Evolutionary conservation across 2,329 filamentous ascomycete species (phyloP), one percentile per base, ranked within the genome.

Genomic region (Lecanicillium sp.): DNA sequence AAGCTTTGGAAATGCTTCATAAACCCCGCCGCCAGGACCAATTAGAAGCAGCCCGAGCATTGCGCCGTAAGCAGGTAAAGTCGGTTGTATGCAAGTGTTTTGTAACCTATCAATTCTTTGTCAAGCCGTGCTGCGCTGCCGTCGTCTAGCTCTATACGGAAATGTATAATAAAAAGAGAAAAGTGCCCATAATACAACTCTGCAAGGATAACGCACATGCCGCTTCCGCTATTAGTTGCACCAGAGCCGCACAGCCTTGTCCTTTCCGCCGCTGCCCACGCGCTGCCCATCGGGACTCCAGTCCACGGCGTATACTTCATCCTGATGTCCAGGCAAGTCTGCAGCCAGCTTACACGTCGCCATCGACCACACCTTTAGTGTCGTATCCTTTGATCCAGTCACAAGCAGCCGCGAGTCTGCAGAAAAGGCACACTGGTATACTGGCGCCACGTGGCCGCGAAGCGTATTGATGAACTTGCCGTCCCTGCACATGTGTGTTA

Each of bases 301-400:
- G 58, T 97, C 90, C 11, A 96, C 81, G 0, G 89, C 87, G 60
- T 89, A 96, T 1, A 96, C 89, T 59, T 96, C 87, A 53, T 95
- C 90, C 57, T 86, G 77, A 59, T 97, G 90, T 0, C 90, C 88
- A 0, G 89, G 87, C 33, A 97, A 67, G 65, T 96, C 89, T 34
- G 68, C 66, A 3, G 79, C 77, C 42, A 98, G 65, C 62, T 94
- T 95, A 36, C 82, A 84, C 2, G 84, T 87, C 45, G 82, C 73
- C 57, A 95, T 84, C 53, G 94, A 88, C 89, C 90, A 98, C 5
- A 94, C 85, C 58, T 95, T 97, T 35, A 97, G 65, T 0, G 92
- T 97, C 2, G 87, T 92, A 57, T 97, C 92, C 59, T 94, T 94
- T 45, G 83, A 89, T 3, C 77, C 84, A 22, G 87, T 94, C 12